These are phyloP conservation scores for Silybum marianum DNA, from an alignment of 129 eudicot genomes.

Conservation along the genomic window DNA sequence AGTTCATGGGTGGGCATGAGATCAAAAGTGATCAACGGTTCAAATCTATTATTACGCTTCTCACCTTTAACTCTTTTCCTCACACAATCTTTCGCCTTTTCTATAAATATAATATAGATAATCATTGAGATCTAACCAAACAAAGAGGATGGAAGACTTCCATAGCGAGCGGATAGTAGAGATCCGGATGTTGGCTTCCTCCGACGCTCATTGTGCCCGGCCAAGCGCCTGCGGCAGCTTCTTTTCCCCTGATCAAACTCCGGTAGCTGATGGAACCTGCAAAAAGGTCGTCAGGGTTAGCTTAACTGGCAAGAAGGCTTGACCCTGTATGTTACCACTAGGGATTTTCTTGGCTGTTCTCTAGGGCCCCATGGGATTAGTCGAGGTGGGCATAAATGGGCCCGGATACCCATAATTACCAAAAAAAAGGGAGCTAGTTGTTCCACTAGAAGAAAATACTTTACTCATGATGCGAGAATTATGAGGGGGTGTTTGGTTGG, in stretches of 20 bases:
- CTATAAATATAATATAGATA: neutral
- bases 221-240: conserved; percentile 92
- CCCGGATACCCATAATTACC: neutral
- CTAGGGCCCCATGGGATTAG: neutral
- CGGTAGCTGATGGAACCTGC: conserved; percentile 83
- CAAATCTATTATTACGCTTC: no score
- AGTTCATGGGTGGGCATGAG: no score
- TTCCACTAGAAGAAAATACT: no score
- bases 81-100: neutral
- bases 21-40: no score
- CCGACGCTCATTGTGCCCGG: conserved; percentile 95
- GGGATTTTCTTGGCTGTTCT: neutral
- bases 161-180: conserved; percentile 64
- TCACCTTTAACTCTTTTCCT: no score
- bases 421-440: no score
- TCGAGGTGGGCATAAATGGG: neutral
- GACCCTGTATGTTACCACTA: neutral
- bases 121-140: conserved; percentile 51
- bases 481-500: no score
- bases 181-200: conserved; percentile 88
- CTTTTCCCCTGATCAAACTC: conserved; percentile 94
- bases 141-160: conserved; percentile 55
- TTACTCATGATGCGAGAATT: no score
- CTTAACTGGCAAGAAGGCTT: neutral
- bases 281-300: conserved; percentile 4